A percentile compares a stretch with the other conserved stretches of the same genome.
phyloP scores from a whole-genome alignment of 1,284 basidiomycete genomes.

The Phellopilus nigrolimitatus region DNA sequence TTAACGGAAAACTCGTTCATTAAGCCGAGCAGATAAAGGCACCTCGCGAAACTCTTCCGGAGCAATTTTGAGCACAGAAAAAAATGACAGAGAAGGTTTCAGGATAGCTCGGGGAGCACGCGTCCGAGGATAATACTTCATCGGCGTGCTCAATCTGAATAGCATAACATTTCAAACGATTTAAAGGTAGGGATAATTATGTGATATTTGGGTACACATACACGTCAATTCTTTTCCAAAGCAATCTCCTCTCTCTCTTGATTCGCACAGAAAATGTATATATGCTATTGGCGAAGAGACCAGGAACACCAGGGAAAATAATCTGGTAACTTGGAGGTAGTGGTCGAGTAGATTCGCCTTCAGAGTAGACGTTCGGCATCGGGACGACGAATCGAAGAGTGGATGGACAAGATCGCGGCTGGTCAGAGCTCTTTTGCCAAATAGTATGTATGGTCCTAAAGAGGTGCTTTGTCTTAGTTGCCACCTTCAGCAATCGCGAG shows the following conservation, averaged over 20 bases:
- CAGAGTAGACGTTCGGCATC: conserved; percentile 43
- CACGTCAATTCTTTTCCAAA: conserved; percentile 36
- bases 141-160: conserved; percentile 29
- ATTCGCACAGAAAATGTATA: conserved; percentile 45
- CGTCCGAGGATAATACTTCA: conserved; percentile 47
- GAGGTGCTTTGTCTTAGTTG: conserved; percentile 31
- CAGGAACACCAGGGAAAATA: conserved; percentile 32
- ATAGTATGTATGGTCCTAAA: conserved; percentile 34
- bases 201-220: neutral
- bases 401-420: conserved; percentile 35
- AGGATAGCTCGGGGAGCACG: conserved; percentile 44
- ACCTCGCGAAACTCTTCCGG: conserved; percentile 64
- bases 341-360: conserved; percentile 30
- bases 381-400: conserved; percentile 43
- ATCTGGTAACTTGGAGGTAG: conserved; percentile 51
- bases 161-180: neutral
- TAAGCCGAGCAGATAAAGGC: too few species aligned
- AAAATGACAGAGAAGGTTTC: conserved; percentile 33
- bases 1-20: too few species aligned
- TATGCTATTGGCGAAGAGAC: conserved; percentile 24
- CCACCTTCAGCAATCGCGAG: conserved; percentile 38
- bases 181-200: too few species aligned
- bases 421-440: conserved; percentile 37
- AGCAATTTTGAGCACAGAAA: conserved; percentile 44
- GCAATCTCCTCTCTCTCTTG: too few species aligned